phyloP scores from a whole-genome alignment of 176 grass and related monocot species.

The Hordeum vulgare region DNA sequence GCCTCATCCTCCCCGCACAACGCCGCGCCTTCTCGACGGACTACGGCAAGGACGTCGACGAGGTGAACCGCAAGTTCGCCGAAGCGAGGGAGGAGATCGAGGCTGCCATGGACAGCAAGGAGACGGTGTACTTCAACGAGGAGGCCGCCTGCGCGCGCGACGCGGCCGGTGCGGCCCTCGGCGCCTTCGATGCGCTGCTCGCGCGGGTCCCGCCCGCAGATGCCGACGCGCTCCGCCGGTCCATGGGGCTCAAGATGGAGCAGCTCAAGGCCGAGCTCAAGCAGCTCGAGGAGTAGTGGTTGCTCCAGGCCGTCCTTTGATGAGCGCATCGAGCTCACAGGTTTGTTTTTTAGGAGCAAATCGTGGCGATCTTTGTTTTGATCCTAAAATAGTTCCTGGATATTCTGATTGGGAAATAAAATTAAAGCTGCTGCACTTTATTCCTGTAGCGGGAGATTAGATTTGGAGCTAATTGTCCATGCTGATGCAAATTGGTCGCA shows the following conservation, averaged over 20 bases:
- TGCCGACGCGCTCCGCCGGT: conserved; percentile 54
- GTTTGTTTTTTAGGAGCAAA: conserved; percentile 12
- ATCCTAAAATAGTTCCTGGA: background rate
- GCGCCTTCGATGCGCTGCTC: conserved; percentile 65
- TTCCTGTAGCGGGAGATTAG: background rate
- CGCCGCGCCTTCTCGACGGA: conserved; percentile 39
- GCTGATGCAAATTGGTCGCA: background rate
- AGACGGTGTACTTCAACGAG: conserved; percentile 95
- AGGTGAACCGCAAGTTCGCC: conserved; percentile 94
- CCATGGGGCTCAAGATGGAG: conserved; percentile 99
- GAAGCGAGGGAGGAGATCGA: conserved; percentile 98
- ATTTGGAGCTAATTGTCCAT: conserved; percentile 1
- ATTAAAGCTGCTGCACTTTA: background rate
- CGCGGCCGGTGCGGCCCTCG: conserved; percentile 50
- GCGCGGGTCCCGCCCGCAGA: conserved; percentile 58
- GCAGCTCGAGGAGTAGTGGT: conserved; percentile 68
- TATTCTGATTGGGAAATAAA: conserved; percentile 33
- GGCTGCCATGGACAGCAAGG: conserved; percentile 86
- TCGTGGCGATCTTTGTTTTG: background rate
- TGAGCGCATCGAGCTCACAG: background rate
- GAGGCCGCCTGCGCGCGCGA: conserved; percentile 81
- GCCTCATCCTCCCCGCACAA: background rate
- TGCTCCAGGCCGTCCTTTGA: background rate
- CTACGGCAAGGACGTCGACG: conserved; percentile 74
- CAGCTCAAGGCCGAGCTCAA: conserved; percentile 96